Evolutionary conservation across 257 asterid species (phyloP).

Genomic region (Solanum sparsipilum): DNA sequence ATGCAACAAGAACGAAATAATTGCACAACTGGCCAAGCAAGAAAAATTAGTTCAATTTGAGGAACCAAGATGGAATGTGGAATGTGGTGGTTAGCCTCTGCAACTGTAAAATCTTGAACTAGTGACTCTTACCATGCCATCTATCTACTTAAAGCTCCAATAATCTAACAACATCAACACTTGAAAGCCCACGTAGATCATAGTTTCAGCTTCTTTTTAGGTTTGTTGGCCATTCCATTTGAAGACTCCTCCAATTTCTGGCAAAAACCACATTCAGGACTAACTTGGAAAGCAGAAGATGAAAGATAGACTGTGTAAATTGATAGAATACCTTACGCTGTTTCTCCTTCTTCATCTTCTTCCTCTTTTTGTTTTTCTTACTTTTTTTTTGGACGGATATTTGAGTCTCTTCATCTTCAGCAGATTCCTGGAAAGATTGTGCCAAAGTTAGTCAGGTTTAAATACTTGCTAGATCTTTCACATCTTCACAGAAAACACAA

Average conservation of each 20-base stretch:
- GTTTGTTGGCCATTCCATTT: conserved; percentile 10
- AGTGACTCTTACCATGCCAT: not conserved
- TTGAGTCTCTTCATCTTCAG: conserved; percentile 23
- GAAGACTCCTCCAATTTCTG: conserved; percentile 34
- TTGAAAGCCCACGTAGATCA: conserved; percentile 5
- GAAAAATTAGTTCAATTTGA: not conserved
- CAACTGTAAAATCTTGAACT: not conserved
- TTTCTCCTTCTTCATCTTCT: conserved; percentile 32
- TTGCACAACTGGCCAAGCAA: not conserved
- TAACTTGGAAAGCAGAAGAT: not conserved
- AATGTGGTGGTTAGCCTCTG: not conserved
- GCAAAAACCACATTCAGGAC: not conserved
- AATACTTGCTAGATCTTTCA: not conserved
- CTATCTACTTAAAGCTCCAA: not conserved
- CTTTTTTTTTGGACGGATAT: conserved; percentile 19
- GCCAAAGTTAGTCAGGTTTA: not conserved
- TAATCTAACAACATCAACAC: not conserved
- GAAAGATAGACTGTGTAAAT: not conserved
- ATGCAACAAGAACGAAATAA: not conserved
- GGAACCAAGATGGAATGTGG: not conserved
- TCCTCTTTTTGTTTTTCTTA: conserved; percentile 44
- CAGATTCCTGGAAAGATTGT: conserved; percentile 30
- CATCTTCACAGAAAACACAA: not conserved
- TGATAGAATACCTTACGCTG: conserved; percentile 21
- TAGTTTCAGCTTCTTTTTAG: conserved; percentile 48